These are phyloP conservation scores for Asclepias syriaca DNA, from an alignment of 257 asterid species.

Conservation along the genomic window DNA sequence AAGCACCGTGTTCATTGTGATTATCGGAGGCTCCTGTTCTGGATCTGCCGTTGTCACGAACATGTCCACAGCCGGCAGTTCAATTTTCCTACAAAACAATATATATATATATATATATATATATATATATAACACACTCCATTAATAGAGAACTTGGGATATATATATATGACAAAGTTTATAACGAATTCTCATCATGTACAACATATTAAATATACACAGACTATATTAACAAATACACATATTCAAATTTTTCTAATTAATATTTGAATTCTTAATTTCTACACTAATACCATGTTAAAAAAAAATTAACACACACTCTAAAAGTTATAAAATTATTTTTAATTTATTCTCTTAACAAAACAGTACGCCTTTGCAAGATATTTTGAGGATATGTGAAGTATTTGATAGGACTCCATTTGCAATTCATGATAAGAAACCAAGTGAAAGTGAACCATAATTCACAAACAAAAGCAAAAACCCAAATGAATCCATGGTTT, in stretches of 20 bases:
- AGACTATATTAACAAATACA: too few species aligned
- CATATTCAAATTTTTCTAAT: too few species aligned
- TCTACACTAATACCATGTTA: too few species aligned
- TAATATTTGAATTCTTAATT: too few species aligned
- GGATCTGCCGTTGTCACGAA: conserved; percentile 40
- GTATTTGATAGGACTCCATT: conserved; percentile 26
- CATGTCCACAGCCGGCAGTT: conserved; percentile 32
- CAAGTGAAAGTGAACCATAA: conserved; percentile 38
- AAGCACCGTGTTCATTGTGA: conserved; percentile 33
- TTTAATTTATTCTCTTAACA: too few species aligned
- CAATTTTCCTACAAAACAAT: not conserved
- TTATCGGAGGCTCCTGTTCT: conserved; percentile 26
- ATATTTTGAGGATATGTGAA: conserved; percentile 25
- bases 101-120: too few species aligned
- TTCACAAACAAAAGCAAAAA: conserved; percentile 30
- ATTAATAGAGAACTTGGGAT: too few species aligned
- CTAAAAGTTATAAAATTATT: too few species aligned
- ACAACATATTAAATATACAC: too few species aligned
- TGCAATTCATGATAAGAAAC: conserved; percentile 25
- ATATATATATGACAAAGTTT: too few species aligned
- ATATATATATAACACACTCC: not conserved
- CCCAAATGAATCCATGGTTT: conserved; percentile 22
- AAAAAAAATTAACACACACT: too few species aligned
- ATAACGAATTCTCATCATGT: too few species aligned
- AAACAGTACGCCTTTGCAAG: conserved; percentile 18